Evolutionary conservation across 1,284 basidiomycete species (phyloP).

Genomic region (Fistulinella staudtii): DNA sequence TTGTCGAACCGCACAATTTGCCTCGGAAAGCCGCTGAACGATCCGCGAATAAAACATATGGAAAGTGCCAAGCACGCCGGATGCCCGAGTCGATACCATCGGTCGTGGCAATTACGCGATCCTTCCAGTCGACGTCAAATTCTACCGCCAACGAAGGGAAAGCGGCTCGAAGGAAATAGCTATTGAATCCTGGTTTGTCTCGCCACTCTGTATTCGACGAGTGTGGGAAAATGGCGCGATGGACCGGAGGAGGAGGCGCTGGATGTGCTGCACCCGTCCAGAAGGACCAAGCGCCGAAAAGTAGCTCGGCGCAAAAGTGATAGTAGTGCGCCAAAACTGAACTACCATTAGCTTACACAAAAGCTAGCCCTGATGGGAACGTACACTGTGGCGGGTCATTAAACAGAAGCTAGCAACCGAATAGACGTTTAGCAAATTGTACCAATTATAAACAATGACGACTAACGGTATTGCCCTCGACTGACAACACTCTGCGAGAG

Average conservation of each 20-base stretch:
- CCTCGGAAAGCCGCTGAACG: slow-evolving; percentile 73
- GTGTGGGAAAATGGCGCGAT: slow-evolving; percentile 69
- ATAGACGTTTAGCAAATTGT: slow-evolving; percentile 1
- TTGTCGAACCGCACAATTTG: slow-evolving; percentile 52
- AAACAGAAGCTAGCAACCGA: slow-evolving; percentile 44
- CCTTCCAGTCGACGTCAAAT: slow-evolving; percentile 64
- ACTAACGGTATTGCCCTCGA: slow-evolving; percentile 67
- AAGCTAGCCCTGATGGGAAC: slow-evolving; percentile 6
- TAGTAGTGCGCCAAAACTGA: slow-evolving; percentile 75
- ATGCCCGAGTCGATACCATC: slow-evolving; percentile 4
- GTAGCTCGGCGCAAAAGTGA: slow-evolving; percentile 75
- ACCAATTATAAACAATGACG: not conserved
- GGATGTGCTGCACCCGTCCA: slow-evolving; percentile 51
- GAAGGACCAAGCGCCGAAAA: slow-evolving; percentile 70
- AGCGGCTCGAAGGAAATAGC: slow-evolving; percentile 71
- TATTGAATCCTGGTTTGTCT: slow-evolving; percentile 68
- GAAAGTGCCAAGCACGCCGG: slow-evolving; percentile 50
- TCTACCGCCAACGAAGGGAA: slow-evolving; percentile 73
- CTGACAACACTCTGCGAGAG: slow-evolving; percentile 50
- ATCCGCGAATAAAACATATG: slow-evolving; percentile 62
- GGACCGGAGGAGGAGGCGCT: slow-evolving; percentile 47
- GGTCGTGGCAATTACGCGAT: slow-evolving; percentile 48
- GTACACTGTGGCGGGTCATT: slow-evolving; percentile 63
- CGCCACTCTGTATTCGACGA: slow-evolving; percentile 59
- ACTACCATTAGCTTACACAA: slow-evolving; percentile 2